Evolutionary conservation across 208 protist species (phyloP).

Genomic region (Angomonas ambiguus): DNA sequence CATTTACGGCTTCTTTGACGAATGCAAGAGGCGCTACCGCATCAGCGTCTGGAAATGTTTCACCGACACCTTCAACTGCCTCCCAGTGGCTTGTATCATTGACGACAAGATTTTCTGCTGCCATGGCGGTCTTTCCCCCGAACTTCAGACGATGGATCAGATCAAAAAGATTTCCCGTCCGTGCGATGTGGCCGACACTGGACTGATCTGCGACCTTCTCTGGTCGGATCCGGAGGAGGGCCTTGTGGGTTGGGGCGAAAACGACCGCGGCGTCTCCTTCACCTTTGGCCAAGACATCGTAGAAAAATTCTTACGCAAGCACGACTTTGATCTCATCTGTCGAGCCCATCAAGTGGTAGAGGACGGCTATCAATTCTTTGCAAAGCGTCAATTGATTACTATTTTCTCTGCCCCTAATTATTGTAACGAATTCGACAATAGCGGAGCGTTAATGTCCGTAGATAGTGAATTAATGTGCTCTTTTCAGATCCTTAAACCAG

Average conservation of each 20-base stretch:
- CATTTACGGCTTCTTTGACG: conserved; percentile 87
- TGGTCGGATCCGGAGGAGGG: conserved; percentile 98
- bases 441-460: conserved; percentile 57
- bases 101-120: conserved; percentile 62
- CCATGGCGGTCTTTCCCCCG: conserved; percentile 80
- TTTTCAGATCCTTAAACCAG: conserved; percentile 35
- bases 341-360: conserved; percentile 92
- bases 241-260: conserved; percentile 45
- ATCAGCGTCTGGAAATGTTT: conserved; percentile 81
- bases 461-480: conserved; percentile 88
- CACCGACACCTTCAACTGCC: conserved; percentile 84
- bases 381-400: conserved; percentile 53
- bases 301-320: conserved; percentile 84
- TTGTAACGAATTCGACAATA: conserved; percentile 74
- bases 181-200: conserved; percentile 40
- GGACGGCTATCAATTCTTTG: conserved; percentile 83
- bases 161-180: conserved; percentile 51
- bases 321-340: conserved; percentile 98
- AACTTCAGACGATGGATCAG: conserved; percentile 43
- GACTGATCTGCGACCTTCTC: conserved; percentile 98
- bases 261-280: conserved; percentile 67
- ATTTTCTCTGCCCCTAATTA: conserved; percentile 88
- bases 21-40: conserved; percentile 95
- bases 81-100: conserved; percentile 76
- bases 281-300: conserved; percentile 79